Evolutionary conservation across 176 grass and related monocot species (phyloP), one percentile per base, ranked within the genome.

Genomic region (Raddia guianensis): DNA sequence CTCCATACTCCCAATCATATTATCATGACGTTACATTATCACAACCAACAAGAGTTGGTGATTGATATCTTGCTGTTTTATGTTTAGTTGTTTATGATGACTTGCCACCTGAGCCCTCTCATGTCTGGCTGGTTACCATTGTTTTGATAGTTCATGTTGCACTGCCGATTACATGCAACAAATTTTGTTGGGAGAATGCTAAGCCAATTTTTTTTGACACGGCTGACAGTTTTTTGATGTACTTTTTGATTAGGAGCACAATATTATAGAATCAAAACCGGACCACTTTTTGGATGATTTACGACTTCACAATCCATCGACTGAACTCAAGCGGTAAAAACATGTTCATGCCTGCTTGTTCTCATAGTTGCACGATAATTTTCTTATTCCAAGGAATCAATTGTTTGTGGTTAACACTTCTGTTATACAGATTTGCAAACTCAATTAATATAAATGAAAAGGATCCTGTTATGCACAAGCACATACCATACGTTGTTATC

Each of bases 221-320:
- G 60, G 46, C 63, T 86, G 68, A 80, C 18, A 61, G 19, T 49
- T 73, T 74, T 80, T 55, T 37, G 20, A 20, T 77, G 5, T 59
- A 34, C 57, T 66, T 45, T 60, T 49, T 83, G 45, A 59, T 79
- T 59, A 98, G 95, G 95, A 98, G 83, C 92, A 95, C 37, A 53
- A 21, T 77, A 84, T 91, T 68, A 86, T 93, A 83, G 94, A 97
- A 79, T 89, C 95, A 71, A 98, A 98, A 91, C 95, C 92, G 12
- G 95, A 98, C 70, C 95, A 98, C 74, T 98, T 98, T 83, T 63
- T 92, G 73, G 95, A 98, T 91, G 95, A 98, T 74, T 84, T 98
- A 53, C 82, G 95, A 19, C 82, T 98, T 80, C 90, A 98, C 76
- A 92, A 89, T 59, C 92, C 91, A 61, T 98, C 92, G 95, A 76